These are phyloP conservation scores for Pseudogymnoascus sp. DNA, from an alignment of 2,329 filamentous ascomycete genomes.

Conservation along the genomic window DNA sequence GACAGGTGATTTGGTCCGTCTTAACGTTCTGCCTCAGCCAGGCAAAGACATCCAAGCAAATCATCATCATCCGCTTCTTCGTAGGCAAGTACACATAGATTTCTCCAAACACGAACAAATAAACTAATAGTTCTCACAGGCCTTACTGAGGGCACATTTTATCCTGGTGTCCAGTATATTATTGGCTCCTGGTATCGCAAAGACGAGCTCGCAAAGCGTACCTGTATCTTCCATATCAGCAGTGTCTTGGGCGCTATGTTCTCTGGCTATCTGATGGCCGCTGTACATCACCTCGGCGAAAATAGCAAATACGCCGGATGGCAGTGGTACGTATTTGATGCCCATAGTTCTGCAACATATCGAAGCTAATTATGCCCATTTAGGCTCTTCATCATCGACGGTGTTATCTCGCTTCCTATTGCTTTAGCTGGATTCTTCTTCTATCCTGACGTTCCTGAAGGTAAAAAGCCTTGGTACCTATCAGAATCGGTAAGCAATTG, in stretches of 20 bases:
- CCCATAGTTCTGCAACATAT: neutral
- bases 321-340: slow-evolving; percentile 35
- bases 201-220: slow-evolving; percentile 48
- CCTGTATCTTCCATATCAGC: slow-evolving; percentile 43
- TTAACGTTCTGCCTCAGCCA: slow-evolving; percentile 30
- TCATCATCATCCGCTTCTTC: slow-evolving; percentile 32
- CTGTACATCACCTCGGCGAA: slow-evolving; percentile 39
- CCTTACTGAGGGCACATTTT: slow-evolving; percentile 46
- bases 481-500: slow-evolving; percentile 26
- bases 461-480: slow-evolving; percentile 40
- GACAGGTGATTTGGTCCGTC: slow-evolving; percentile 30
- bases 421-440: slow-evolving; percentile 40
- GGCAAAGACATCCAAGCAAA: slow-evolving; percentile 26
- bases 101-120: slow-evolving; percentile 12
- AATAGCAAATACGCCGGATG: slow-evolving; percentile 41
- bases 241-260: slow-evolving; percentile 24
- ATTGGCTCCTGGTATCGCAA: slow-evolving; percentile 50
- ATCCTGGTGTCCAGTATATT: slow-evolving; percentile 47
- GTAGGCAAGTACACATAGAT: slow-evolving; percentile 25
- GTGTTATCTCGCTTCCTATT: slow-evolving; percentile 43
- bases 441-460: slow-evolving; percentile 42
- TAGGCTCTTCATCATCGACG: slow-evolving; percentile 42
- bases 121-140: slow-evolving; percentile 29
- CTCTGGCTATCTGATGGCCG: slow-evolving; percentile 46
- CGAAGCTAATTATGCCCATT: neutral